Evolutionary conservation across 257 asterid genomes (phyloP), one percentile per base, ranked within the genome.

Genomic region (Prunella vulgaris): DNA sequence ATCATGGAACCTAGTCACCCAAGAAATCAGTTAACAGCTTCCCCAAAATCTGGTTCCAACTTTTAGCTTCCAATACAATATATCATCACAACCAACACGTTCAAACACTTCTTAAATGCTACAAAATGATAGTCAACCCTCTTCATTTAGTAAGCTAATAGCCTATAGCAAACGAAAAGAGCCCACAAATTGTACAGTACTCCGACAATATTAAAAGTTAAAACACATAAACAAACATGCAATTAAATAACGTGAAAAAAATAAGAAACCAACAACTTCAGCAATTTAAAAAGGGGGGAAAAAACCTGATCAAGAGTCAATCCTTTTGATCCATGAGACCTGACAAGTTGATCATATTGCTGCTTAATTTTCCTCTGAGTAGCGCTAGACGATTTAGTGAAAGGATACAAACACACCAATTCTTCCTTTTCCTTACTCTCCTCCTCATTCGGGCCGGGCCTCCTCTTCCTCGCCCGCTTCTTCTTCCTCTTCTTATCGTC

Each of bases 361-460:
- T 80, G 88, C 77, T 85, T 92, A 69, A 92, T 86, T 76, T 86
- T 92, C 78, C 96, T 87, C 53, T 92, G 98, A 64, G 88, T 80
- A 22, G 92, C 88, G 74, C 96, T 89, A 0, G 82, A 75, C 44
- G 90, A 81, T 66, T 86, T 84, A 3, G 92, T 86, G 68, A 84
- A 89, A 5, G 96, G 96, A 83, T 81, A 92, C 65, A 83, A 60
- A 67, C 84, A 83, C 5, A 87, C 86, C 75, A 85, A 70, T 82
- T 77, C 88, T 21, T 84, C 84, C 51, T 84, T 80, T 73, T 60
- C 87, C 66, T 75, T 83, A 13, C 72, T 54, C 66, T 75, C 84
- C 70, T 71, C 87, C 33, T 71, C 87, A 72, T 66, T 81, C 64
- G 84, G 82, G 79, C 64, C 87, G 78, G 84, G 62, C 73, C 74